Evolutionary conservation across 2,329 filamentous ascomycete species (phyloP), one percentile per base, ranked within the genome.

Genomic region (Arthrocladium fulminans): DNA sequence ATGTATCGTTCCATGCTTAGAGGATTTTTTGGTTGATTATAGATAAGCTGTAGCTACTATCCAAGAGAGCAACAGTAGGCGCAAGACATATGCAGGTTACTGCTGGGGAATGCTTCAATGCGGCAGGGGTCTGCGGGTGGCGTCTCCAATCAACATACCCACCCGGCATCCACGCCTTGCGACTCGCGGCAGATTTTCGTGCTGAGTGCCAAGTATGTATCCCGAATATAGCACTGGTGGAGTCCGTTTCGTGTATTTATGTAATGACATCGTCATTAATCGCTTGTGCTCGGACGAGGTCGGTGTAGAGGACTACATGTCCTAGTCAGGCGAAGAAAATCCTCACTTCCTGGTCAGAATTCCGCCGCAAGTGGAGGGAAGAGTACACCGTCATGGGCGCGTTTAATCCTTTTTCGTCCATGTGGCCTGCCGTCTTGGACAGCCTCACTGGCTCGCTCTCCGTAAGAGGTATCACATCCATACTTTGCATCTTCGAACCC

Each of bases 391-490:
- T 71, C 63, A 37, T 67, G 62, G 19, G 32, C 37, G 13, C 47
- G 27, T 20, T 17, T 45, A 24, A 41, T 47, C 29, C 60, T 65
- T 20, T 71, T 30, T 8, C 13, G 3, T 30, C 25, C 25, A 5
- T 19, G 10, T 17, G 25, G 41, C 17, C 24, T 30, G 3, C 7
- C 17, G 3, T 15, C 41, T 13, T 44, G 41, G n/a, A 22, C 68
- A 23, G 72, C 35, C 5, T 66, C 61, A 3, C 70, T 57, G 50
- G 60, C 60, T 34, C 69, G 61, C 32, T 59, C 64, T 15, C 88
- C 90, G 65, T 94, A 97, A 1, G 73, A 69, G 29, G 71, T 60
- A 66, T 97, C 92, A 7, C 67, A 72, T 1, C 80, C 80, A 23
- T 81, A 67, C 22, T 56, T 62, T 3, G 87, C 83, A 61, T 80